phyloP scores from a whole-genome alignment of 805 yeast species.

The Pichia exigua region DNA sequence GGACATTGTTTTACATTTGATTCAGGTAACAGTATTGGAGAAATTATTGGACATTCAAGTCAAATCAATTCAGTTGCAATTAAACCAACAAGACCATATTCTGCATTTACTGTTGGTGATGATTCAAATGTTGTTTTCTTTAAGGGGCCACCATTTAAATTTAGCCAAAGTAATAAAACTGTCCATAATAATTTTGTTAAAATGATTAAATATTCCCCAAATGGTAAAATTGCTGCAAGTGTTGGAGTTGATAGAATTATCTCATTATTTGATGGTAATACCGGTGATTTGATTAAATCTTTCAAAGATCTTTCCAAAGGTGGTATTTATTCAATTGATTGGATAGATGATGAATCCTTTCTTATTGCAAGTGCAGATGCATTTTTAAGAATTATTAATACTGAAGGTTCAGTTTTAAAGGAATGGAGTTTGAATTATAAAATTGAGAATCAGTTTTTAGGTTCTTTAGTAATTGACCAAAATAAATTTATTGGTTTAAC shows the following conservation, averaged over 20 bases:
- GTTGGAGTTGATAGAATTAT: constrained; percentile 81
- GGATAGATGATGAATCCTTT: constrained; percentile 56
- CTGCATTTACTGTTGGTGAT: constrained; percentile 90
- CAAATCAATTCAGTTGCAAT: constrained; percentile 78
- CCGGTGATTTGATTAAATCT: constrained; percentile 63
- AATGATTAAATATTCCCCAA: constrained; percentile 76
- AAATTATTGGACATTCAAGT: constrained; percentile 85
- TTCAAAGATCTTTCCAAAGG: constrained; percentile 54
- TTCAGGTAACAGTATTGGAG: constrained; percentile 95
- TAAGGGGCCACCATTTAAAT: constrained; percentile 93
- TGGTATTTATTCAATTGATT: constrained; percentile 71
- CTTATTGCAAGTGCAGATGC: constrained; percentile 83
- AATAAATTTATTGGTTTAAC: constrained; percentile 55
- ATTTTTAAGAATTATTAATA: constrained; percentile 58
- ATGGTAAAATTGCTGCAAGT: constrained; percentile 65
- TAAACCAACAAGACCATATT: constrained; percentile 79
- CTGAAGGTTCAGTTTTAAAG: constrained; percentile 36
- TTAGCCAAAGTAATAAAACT: constrained; percentile 61
- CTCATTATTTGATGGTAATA: constrained; percentile 76
- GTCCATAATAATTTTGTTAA: constrained; percentile 72
- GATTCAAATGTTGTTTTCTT: constrained; percentile 79
- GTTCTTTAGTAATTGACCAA: constrained; percentile 53
- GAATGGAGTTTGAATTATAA: constrained; percentile 44
- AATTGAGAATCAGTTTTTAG: constrained; percentile 67
- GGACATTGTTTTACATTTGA: constrained; percentile 94